Conservation (phyloP, 768 basidiomycete species). For the Suillus placidus region DNA sequence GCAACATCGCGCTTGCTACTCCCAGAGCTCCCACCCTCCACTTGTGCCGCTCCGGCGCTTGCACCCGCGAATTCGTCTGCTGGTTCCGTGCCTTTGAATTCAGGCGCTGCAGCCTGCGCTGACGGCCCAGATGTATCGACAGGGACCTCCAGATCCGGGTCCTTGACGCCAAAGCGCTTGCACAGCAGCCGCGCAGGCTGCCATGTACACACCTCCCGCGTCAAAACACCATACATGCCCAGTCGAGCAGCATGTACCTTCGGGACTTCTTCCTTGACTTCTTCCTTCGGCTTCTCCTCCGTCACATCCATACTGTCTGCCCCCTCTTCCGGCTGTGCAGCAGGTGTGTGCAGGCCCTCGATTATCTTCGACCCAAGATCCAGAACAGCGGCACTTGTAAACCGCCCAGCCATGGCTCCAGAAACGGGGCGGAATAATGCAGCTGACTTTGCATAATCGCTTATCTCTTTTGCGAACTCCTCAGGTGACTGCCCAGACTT, state of each 20-base stretch:
- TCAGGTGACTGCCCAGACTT: constrained; percentile 61
- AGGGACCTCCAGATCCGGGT: constrained; percentile 68
- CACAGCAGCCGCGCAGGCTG: constrained; percentile 85
- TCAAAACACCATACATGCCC: constrained; percentile 91
- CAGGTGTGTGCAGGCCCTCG: constrained; percentile 71
- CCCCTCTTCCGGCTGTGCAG: constrained; percentile 42
- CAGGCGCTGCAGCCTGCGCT: constrained; percentile 21
- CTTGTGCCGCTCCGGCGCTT: neutral
- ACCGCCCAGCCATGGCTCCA: constrained; percentile 93
- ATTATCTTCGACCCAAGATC: constrained; percentile 62
- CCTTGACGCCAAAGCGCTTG: constrained; percentile 91
- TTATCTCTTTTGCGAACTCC: constrained; percentile 79
- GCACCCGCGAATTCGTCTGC: neutral
- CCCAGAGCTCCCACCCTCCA: neutral
- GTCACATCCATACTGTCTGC: constrained; percentile 46
- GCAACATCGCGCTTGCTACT: constrained; percentile 59
- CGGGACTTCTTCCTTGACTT: constrained; percentile 66
- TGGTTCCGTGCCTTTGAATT: constrained; percentile 8
- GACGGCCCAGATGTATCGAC: constrained; percentile 33
- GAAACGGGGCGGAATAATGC: constrained; percentile 89
- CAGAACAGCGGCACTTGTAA: constrained; percentile 78
- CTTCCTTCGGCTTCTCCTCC: constrained; percentile 37
- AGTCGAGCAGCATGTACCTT: constrained; percentile 78
- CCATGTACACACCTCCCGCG: constrained; percentile 75
- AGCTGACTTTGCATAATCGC: constrained; percentile 86